Percentiles rank a stretch among this genome's conserved stretches.
Conservation (phyloP, 139 green algal species). For the Zygnema circumcarinatum region DNA sequence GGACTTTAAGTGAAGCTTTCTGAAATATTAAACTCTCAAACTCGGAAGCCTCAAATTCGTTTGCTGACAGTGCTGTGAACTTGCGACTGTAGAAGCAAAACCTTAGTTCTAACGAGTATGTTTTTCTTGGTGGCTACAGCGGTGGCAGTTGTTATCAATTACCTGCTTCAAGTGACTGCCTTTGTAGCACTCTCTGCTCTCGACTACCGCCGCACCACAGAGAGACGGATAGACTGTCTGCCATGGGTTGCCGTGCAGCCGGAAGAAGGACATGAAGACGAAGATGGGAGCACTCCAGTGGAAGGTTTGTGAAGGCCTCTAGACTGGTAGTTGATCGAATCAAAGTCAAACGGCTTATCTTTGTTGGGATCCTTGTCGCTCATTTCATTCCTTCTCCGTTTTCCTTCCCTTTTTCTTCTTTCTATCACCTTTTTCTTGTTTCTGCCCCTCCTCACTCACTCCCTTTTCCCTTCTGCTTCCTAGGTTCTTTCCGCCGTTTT, state of each 20-base stretch:
- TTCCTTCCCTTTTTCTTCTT: background rate
- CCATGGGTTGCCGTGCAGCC: conserved; percentile 46
- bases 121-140: conserved; percentile 53
- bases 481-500: background rate
- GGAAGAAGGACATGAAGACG: background rate
- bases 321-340: no score
- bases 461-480: background rate
- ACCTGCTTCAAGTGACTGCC: conserved; percentile 74
- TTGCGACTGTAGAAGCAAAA: no score
- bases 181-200: conserved; percentile 52
- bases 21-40: no score
- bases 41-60: no score
- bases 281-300: background rate
- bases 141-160: conserved; percentile 84
- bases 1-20: no score
- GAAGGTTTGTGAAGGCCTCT: background rate
- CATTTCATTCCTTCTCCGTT: no score
- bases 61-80: no score
- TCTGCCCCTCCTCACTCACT: background rate
- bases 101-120: no score
- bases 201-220: conserved; percentile 22
- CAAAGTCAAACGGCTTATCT: no score
- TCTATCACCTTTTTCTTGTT: background rate
- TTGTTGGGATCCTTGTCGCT: no score
- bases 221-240: conserved; percentile 40